A percentile compares a stretch with the other conserved stretches of the same genome.
These are phyloP conservation scores for Inga leiocalycina DNA, from an alignment of 306 rosid species.

Conservation along the genomic window DNA sequence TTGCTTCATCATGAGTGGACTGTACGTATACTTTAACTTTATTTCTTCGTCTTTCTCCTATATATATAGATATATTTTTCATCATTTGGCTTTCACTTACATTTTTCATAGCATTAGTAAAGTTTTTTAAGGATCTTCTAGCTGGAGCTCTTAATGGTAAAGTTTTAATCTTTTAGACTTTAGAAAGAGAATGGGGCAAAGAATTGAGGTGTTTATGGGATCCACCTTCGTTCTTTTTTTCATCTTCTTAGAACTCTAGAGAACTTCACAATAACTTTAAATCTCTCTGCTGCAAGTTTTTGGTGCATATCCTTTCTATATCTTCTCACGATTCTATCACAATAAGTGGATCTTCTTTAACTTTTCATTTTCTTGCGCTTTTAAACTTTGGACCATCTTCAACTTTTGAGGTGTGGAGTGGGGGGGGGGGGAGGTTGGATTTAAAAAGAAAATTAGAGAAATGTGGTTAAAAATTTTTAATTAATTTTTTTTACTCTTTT, in stretches of 20 bases:
- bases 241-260: background rate
- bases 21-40: slow-evolving; percentile 46
- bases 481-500: too few species aligned
- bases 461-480: too few species aligned
- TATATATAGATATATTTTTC: background rate
- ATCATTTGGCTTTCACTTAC: background rate
- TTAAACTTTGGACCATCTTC: too few species aligned
- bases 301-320: background rate
- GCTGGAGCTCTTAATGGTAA: background rate
- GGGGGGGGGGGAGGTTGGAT: too few species aligned
- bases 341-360: background rate
- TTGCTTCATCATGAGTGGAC: slow-evolving; percentile 86
- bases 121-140: background rate
- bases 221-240: background rate
- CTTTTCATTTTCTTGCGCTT: background rate
- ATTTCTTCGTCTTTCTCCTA: background rate
- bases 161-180: background rate
- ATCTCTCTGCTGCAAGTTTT: background rate
- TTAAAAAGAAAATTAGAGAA: too few species aligned
- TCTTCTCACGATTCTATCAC: background rate
- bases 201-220: background rate
- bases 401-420: too few species aligned
- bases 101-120: background rate
- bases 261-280: background rate
- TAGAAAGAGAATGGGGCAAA: background rate